Base-by-base conservation (phyloP, 305 asterid species). In the Euphrasia arctica region DNA sequence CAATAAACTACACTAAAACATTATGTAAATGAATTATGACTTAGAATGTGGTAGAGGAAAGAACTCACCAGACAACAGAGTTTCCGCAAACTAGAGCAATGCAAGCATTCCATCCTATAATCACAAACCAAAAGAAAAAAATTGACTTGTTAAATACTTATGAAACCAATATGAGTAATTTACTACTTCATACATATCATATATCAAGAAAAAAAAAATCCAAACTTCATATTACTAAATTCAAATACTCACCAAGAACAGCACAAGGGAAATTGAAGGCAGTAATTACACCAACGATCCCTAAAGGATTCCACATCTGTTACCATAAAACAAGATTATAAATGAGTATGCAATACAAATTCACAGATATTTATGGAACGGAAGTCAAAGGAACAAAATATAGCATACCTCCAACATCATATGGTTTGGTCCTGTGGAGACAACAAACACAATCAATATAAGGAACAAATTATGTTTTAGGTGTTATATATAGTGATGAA, bases 251-350 rank as follows among this genome's bases (percentile, higher is more conserved):
- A 93, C 99, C 99, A 67, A 93, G 95, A 73, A 90, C 99, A 74
- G 97, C 97, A 64, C 97, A 86, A 14, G 99, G 99, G 80, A 93
- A 93, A 82, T 93, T 93, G 79, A 93, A 93, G 69, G 99, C 96
- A 1, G 99, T 93, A 58, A 93, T 90, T 1, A 93, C 95, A 42
- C 96, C 99, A 48, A 93, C 96, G 75, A 88, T 75, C 71, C 99
- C 96, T 45, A 93, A 89, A 71, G 99, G 99, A 75, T 88, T 93
- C 97, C 99, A 93, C 88, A 78, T 83, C 99, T 93, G 95, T 60
- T 27, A 63, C 52, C 25, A 77, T 18, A 61, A 32, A 54, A 43
- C 43, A 71, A 74, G 14, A 68, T 67, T 45, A 77, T 61, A 72
- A 54, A 72, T 14, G 36, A 47, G 7, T 14, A 27, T 47, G 61